These are phyloP conservation scores for Curvularia eragrostidis DNA, from an alignment of 2,329 filamentous ascomycete species.

Conservation along the genomic window DNA sequence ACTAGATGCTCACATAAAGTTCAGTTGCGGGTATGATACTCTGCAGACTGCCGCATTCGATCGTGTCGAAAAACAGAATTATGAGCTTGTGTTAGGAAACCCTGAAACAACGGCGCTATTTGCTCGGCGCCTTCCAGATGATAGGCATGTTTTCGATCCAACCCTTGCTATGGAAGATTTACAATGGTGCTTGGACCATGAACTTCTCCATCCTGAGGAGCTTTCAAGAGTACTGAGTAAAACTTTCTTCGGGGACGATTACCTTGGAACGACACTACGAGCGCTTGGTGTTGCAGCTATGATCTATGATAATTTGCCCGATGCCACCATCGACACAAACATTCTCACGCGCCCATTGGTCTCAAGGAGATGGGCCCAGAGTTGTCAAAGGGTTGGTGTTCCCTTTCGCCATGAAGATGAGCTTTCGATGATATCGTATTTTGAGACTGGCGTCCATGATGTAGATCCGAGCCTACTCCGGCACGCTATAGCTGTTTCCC, in stretches of 20 bases:
- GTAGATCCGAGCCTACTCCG: background rate
- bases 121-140: background rate
- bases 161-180: background rate
- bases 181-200: background rate
- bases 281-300: background rate
- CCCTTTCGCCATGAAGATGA: background rate
- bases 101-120: background rate
- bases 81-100: background rate
- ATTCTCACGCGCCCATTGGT: background rate
- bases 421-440: background rate
- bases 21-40: background rate
- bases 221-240: fast-evolving
- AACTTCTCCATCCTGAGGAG: background rate
- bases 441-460: background rate
- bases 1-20: background rate
- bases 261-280: background rate
- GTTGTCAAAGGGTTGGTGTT: background rate
- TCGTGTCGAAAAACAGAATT: background rate
- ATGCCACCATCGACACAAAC: background rate
- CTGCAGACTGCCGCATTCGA: too few species aligned
- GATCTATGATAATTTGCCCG: background rate
- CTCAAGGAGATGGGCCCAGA: background rate
- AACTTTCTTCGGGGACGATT: background rate
- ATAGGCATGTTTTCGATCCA: background rate
- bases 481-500: background rate